phyloP scores from a whole-genome alignment of 169 alveolate species.

The Plasmodium ovale region DNA sequence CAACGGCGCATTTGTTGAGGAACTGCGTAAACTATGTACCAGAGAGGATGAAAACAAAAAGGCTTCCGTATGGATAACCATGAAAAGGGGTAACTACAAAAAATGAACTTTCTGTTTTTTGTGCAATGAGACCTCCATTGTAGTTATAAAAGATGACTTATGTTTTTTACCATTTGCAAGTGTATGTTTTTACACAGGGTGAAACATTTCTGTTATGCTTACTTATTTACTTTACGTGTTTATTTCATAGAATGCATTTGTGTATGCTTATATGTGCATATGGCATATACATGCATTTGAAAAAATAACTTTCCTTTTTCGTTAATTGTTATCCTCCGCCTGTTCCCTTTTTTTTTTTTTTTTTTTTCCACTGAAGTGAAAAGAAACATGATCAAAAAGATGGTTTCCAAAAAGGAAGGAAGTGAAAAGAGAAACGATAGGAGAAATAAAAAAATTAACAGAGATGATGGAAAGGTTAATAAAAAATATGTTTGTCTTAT shows the following conservation, averaged over 20 bases:
- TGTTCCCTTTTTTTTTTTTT: neutral
- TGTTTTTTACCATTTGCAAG: too few species aligned
- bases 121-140: too few species aligned
- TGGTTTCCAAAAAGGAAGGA: neutral
- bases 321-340: neutral
- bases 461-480: conserved; percentile 22
- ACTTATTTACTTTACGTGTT: neutral
- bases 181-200: too few species aligned
- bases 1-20: conserved; percentile 77
- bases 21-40: conserved; percentile 77
- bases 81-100: conserved; percentile 80
- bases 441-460: conserved; percentile 31
- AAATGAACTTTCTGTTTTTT: too few species aligned
- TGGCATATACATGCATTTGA: neutral
- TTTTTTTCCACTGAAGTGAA: conserved; percentile 16
- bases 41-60: conserved; percentile 74
- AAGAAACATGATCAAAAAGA: conserved; percentile 25
- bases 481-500: conserved; percentile 44
- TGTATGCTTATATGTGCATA: neutral
- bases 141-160: too few species aligned
- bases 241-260: neutral
- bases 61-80: conserved; percentile 83
- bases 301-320: too few species aligned
- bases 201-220: too few species aligned
- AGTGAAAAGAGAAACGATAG: conserved; percentile 44